Conservation (phyloP, 176 grass and related monocot species). For the Chrysopogon serrulatus region DNA sequence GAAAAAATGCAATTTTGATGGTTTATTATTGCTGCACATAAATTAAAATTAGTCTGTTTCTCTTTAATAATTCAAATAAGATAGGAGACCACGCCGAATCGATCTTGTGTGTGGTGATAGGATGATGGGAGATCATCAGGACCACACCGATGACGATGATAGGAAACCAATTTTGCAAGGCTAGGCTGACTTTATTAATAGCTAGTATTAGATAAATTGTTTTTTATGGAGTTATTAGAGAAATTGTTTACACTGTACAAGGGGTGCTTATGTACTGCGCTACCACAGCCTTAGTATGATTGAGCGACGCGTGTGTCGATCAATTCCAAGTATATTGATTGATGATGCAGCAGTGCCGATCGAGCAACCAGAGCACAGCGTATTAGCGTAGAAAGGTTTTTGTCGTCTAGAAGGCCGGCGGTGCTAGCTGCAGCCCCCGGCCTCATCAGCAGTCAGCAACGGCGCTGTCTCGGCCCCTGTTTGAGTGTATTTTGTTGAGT, state of each 20-base stretch:
- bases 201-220: constrained; percentile 1
- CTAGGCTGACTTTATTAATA: not conserved
- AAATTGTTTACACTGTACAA: constrained; percentile 9
- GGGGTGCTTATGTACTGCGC: not conserved
- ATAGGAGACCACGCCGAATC: constrained; percentile 25
- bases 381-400: not conserved
- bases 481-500: constrained; percentile 1
- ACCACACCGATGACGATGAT: constrained; percentile 45
- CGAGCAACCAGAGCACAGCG: too few species aligned
- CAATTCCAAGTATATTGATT: not conserved
- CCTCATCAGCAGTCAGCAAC: not conserved
- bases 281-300: not conserved
- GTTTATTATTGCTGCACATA: not conserved
- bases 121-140: constrained; percentile 22
- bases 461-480: not conserved
- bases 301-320: not conserved
- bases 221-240: too few species aligned
- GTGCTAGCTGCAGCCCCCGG: not conserved
- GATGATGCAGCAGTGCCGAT: not conserved
- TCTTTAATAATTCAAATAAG: constrained; percentile 10
- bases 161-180: constrained; percentile 31
- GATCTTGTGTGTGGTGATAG: constrained; percentile 22
- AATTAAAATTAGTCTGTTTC: not conserved
- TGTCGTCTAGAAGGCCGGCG: not conserved
- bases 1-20: not conserved